These are phyloP conservation scores for Ganoderma sinense DNA, from an alignment of 1,284 basidiomycete genomes.

Conservation along the genomic window DNA sequence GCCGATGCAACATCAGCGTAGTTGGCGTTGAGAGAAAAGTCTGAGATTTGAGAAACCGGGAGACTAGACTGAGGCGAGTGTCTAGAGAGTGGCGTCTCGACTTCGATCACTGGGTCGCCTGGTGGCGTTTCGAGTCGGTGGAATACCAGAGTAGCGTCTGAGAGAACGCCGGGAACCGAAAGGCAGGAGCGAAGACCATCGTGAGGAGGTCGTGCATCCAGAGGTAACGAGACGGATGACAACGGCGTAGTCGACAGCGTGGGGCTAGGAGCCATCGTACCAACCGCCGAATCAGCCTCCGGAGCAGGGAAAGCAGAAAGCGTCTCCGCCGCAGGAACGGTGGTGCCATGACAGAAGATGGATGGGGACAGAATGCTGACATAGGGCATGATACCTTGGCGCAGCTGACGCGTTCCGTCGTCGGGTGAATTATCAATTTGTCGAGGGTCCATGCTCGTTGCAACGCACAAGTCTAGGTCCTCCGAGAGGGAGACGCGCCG, in stretches of 20 bases:
- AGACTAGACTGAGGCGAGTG: background rate
- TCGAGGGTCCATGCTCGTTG: background rate
- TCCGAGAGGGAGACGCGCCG: background rate
- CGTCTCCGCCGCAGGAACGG: background rate
- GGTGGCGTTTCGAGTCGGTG: background rate
- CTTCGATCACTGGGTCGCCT: background rate
- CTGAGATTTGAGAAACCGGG: conserved; percentile 2
- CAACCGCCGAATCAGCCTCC: background rate
- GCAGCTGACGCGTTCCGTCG: background rate
- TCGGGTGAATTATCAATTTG: background rate
- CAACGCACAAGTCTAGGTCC: background rate
- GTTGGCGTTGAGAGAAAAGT: background rate
- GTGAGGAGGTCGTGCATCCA: background rate
- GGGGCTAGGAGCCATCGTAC: background rate
- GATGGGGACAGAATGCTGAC: background rate
- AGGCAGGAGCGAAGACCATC: background rate
- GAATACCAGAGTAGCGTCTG: background rate
- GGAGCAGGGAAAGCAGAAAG: background rate
- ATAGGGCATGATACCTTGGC: background rate
- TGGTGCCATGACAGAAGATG: background rate
- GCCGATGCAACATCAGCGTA: background rate
- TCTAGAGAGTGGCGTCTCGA: background rate
- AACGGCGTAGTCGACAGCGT: background rate
- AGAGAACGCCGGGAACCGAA: background rate
- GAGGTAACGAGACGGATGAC: background rate